Base-by-base conservation (phyloP, 1,284 basidiomycete species). In the Mycena citricolor region DNA sequence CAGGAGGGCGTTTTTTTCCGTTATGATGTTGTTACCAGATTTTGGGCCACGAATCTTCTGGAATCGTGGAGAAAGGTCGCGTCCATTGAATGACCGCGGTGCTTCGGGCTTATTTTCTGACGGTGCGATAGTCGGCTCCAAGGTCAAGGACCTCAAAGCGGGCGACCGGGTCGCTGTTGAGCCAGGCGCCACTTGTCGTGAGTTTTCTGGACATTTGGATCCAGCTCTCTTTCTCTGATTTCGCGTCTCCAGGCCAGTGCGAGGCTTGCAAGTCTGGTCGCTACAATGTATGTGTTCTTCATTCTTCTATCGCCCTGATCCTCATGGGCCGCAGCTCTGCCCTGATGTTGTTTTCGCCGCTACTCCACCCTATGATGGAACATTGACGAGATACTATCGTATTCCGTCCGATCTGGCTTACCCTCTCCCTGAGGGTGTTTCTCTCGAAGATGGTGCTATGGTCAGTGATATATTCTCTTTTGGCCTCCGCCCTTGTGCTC, bases 131-230 rank as follows among this genome's bases (percentile, higher is more conserved):
- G 86, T 90, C 39, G 90, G 89, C 8, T 61, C 75, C 16, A 78
- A 77, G 35, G 88, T 91, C 36, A 83, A 77, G 58, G 67, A 79
- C 54, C 70, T 91, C 54, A 88, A 87, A 63, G 70, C 75, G n/a
- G 91, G 92, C 8, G 90, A 93, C 59, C 79, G 88, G 40, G 91
- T 94, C 35, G 90, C 91, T 30, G 76, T 94, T 60, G 90, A 94
- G 61, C 90, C 90, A 25, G 90, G 86, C 10, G 79, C 80, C 42
- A 81, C 81, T 10, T 90, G 90, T 60, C 74, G 82, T 68, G 68
- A 61, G 59, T 10, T 42, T 22, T 14, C 8, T 25, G 23, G n/a
- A 13, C 13, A 25, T 31, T 31, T 17, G 31, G 36, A n/a, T 43
- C 23, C 19, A 41, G 12, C 22, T 12, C n/a, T 17, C 17, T 16